Evolutionary conservation across 768 basidiomycete species (phyloP).

Genomic region (Suillus plorans): DNA sequence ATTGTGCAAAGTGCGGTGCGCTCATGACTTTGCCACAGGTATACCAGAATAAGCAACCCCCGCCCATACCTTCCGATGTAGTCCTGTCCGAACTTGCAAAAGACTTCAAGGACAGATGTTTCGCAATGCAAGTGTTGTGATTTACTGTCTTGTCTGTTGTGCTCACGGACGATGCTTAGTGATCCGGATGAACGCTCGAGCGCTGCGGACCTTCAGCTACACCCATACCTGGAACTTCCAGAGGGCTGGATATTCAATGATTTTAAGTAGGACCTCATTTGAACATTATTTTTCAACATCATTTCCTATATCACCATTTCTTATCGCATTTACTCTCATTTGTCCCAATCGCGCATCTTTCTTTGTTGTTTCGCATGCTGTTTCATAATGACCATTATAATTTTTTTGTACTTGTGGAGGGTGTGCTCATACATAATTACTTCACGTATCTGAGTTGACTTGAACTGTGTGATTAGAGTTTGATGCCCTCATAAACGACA

Average conservation of each 20-base stretch:
- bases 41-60: slow-evolving; percentile 80
- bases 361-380: slow-evolving; percentile 12
- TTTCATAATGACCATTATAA: slow-evolving; percentile 35
- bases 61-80: slow-evolving; percentile 87
- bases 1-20: background rate
- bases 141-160: background rate
- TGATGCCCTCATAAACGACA: background rate
- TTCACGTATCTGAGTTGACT: slow-evolving; percentile 24
- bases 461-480: background rate
- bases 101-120: slow-evolving; percentile 87
- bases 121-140: slow-evolving; percentile 67
- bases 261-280: slow-evolving; percentile 27
- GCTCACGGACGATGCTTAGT: slow-evolving; percentile 35
- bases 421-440: slow-evolving; percentile 24
- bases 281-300: slow-evolving; percentile 15
- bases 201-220: slow-evolving; percentile 74
- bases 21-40: slow-evolving; percentile 46
- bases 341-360: slow-evolving; percentile 14
- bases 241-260: slow-evolving; percentile 75
- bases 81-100: slow-evolving; percentile 71
- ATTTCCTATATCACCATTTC: slow-evolving; percentile 28
- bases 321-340: slow-evolving; percentile 22
- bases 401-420: slow-evolving; percentile 25
- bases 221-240: slow-evolving; percentile 74
- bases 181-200: slow-evolving; percentile 83